phyloP scores from a whole-genome alignment of 2,329 filamentous ascomycete species.

The Cryphonectria japonica region DNA sequence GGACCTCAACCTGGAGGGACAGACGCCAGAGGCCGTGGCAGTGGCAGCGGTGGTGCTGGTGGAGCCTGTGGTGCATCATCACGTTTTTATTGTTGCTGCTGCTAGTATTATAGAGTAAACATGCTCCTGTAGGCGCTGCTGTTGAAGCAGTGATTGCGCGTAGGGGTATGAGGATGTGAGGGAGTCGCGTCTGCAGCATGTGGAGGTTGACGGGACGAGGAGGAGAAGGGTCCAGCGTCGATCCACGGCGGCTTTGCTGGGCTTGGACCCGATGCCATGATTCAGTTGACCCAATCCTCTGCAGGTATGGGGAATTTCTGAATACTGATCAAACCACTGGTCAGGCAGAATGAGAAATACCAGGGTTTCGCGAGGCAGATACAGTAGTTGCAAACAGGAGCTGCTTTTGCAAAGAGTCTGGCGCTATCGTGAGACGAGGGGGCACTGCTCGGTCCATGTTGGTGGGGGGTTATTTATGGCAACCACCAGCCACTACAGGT shows the following conservation, averaged over 20 bases:
- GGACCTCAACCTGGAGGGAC: constrained; percentile 6
- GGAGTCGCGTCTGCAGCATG: background rate
- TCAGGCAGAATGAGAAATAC: background rate
- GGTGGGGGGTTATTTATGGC: background rate
- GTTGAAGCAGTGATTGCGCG: background rate
- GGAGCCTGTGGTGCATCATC: background rate
- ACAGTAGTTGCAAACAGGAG: background rate
- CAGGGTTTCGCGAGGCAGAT: background rate
- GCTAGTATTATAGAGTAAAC: background rate
- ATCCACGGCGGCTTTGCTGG: background rate
- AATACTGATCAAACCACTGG: background rate
- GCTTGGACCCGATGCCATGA: background rate
- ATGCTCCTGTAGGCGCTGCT: background rate
- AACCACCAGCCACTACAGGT: background rate
- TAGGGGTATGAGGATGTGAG: background rate
- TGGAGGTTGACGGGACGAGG: background rate
- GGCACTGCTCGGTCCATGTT: background rate
- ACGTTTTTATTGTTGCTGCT: background rate
- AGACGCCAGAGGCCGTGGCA: background rate
- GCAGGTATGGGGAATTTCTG: background rate
- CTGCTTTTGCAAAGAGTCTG: background rate
- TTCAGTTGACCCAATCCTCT: background rate
- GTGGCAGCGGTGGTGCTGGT: background rate
- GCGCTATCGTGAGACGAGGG: background rate
- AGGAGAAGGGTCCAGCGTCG: background rate